Conservation (phyloP, 345 rosid genomes). For the Draba incana region DNA sequence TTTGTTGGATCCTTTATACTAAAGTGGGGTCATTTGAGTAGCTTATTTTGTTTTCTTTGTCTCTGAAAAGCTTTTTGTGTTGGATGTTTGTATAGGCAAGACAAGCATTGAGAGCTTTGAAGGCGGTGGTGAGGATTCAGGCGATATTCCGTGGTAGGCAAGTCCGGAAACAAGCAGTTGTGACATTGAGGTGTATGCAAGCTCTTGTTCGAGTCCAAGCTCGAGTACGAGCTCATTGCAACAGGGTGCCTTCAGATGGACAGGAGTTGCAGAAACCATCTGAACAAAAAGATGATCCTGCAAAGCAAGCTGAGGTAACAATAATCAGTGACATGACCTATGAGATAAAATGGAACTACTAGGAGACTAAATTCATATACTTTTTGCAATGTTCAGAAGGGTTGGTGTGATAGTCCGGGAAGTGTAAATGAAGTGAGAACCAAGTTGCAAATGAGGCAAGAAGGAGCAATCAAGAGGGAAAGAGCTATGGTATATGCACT, state of each 20-base stretch:
- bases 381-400: conserved; percentile 51
- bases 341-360: background rate
- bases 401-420: conserved; percentile 83
- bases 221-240: conserved; percentile 64
- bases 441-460: conserved; percentile 74
- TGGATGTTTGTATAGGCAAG: conserved; percentile 60
- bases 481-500: conserved; percentile 78
- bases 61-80: conserved; percentile 14
- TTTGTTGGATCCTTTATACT: background rate
- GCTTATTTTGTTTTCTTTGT: background rate
- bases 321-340: background rate
- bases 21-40: background rate
- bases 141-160: conserved; percentile 84
- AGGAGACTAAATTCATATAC: background rate
- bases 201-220: conserved; percentile 94
- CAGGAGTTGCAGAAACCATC: conserved; percentile 38
- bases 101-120: conserved; percentile 77
- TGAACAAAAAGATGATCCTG: conserved; percentile 49
- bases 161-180: conserved; percentile 90
- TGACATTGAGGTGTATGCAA: conserved; percentile 93
- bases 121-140: conserved; percentile 88
- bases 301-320: conserved; percentile 78
- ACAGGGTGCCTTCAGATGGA: conserved; percentile 46
- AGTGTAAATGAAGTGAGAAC: conserved; percentile 65
- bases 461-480: conserved; percentile 88